These are phyloP conservation scores for Macrolepiota dolichaula DNA, from an alignment of 768 basidiomycete genomes.

Conservation along the genomic window DNA sequence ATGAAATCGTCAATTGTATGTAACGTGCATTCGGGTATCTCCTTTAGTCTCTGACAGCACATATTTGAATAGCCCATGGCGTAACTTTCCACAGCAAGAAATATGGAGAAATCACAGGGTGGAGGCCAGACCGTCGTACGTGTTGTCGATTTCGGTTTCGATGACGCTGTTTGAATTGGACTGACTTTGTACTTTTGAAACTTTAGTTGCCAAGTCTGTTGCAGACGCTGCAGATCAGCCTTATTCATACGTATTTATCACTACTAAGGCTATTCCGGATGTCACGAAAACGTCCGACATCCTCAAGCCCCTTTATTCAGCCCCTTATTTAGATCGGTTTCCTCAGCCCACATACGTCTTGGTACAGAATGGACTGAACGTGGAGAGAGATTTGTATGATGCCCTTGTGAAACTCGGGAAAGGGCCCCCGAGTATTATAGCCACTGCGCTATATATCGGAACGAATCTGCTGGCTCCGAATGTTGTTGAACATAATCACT, in stretches of 20 bases:
- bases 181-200: not conserved
- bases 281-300: conserved; percentile 51
- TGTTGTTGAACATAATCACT: conserved; percentile 47
- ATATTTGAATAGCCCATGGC: conserved; percentile 39
- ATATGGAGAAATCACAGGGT: conserved; percentile 54
- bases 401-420: conserved; percentile 39
- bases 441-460: conserved; percentile 52
- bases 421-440: conserved; percentile 49
- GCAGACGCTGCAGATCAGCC: conserved; percentile 54
- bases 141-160: conserved; percentile 7
- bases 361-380: conserved; percentile 70
- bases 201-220: conserved; percentile 54
- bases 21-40: not conserved
- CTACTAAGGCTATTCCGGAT: conserved; percentile 74
- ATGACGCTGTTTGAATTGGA: not conserved
- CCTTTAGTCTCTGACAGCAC: not conserved
- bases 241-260: conserved; percentile 64
- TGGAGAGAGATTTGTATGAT: conserved; percentile 63
- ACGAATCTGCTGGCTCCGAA: conserved; percentile 45
- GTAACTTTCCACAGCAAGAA: conserved; percentile 54
- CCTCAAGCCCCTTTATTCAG: conserved; percentile 51
- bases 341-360: conserved; percentile 59
- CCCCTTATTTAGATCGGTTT: conserved; percentile 40
- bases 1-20: conserved; percentile 49
- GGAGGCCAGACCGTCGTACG: conserved; percentile 65